These are phyloP conservation scores for Mucor lusitanicus DNA, from an alignment of 371 early-diverging fungal species.

Conservation along the genomic window DNA sequence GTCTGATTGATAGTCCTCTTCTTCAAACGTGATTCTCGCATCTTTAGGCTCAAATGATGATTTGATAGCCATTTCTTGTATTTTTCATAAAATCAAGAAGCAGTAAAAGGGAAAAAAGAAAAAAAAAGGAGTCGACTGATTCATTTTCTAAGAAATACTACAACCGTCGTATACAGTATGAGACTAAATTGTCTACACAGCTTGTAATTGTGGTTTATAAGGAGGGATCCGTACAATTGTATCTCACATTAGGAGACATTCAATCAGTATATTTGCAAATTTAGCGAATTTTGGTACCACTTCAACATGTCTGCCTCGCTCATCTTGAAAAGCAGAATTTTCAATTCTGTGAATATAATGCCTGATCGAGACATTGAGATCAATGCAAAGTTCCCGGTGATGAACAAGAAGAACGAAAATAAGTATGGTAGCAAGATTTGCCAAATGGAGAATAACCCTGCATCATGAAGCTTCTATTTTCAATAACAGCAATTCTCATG, in stretches of 20 bases:
- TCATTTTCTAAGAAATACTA: background rate
- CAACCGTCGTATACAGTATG: background rate
- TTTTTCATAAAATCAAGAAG: conserved; percentile 1
- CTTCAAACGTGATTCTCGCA: conserved; percentile 21
- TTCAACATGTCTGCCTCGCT: background rate
- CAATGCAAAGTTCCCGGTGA: background rate
- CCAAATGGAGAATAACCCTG: background rate
- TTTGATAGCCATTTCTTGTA: conserved; percentile 8
- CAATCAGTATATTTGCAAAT: background rate
- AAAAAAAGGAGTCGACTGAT: background rate
- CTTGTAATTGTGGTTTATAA: background rate
- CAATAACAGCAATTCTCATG: background rate
- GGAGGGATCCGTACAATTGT: background rate
- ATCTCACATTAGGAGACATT: background rate
- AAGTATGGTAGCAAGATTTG: background rate
- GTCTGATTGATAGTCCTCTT: conserved; percentile 12
- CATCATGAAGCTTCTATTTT: background rate
- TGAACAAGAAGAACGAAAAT: background rate
- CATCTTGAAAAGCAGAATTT: background rate
- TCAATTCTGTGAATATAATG: background rate
- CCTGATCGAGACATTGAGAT: background rate
- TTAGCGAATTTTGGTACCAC: background rate
- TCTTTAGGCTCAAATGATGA: conserved; percentile 37
- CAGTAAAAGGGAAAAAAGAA: background rate
- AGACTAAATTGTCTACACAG: background rate